Conservation (phyloP, 129 eudicot genomes). For the Calendula officinalis region DNA sequence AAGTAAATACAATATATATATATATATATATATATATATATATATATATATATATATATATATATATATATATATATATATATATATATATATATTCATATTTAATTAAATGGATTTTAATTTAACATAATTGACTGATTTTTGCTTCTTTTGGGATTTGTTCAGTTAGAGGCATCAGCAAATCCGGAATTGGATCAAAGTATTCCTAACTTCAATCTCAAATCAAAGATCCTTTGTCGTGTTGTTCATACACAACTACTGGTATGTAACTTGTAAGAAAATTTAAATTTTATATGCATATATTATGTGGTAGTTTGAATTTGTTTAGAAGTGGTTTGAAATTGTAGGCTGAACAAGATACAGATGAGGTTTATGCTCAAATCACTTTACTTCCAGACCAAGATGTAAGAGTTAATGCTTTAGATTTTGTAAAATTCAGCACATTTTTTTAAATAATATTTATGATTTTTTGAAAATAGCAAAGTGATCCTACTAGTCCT, state of each 20-base stretch:
- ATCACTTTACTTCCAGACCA: conserved; percentile 70
- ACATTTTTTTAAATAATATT: neutral
- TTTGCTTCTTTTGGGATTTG: conserved; percentile 26
- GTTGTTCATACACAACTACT: conserved; percentile 60
- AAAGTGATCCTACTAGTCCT: conserved; percentile 63
- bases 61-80: no score
- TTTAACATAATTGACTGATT: neutral
- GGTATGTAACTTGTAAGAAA: conserved; percentile 41
- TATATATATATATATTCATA: no score
- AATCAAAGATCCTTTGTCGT: conserved; percentile 79
- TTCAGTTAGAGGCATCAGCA: conserved; percentile 80
- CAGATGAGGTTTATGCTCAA: conserved; percentile 96
- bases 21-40: no score
- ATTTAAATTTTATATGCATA: no score
- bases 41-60: no score
- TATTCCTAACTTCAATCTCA: conserved; percentile 60
- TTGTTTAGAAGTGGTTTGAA: conserved; percentile 18
- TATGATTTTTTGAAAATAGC: conserved; percentile 31
- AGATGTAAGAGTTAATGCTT: conserved; percentile 55
- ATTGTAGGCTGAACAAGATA: conserved; percentile 89
- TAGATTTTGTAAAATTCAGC: conserved; percentile 1
- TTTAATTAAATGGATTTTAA: conserved; percentile 7
- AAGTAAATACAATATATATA: conserved; percentile 41
- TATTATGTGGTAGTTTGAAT: neutral
- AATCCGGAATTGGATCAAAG: conserved; percentile 69